Base-by-base conservation (phyloP, 1,284 basidiomycete species). In the Pascua guehoae region DNA sequence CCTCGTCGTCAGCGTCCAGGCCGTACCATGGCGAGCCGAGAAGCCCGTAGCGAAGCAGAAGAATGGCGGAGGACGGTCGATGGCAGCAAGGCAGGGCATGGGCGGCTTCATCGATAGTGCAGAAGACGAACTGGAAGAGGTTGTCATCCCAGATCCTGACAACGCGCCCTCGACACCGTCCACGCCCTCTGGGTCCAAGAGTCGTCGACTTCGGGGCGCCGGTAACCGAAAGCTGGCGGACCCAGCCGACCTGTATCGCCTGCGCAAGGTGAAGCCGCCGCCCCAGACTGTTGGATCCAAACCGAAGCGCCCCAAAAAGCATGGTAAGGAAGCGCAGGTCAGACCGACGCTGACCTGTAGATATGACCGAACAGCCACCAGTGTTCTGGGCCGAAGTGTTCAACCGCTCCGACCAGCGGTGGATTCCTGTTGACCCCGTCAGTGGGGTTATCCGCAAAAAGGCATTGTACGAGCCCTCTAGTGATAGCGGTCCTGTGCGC, bases 311-410 rank as follows among this genome's bases (percentile, higher is more conserved):
- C 72, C 69, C 55, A 62, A 57, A 41, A 70, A 70, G 54, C 61
- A 63, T 46, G 70, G 67, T 71, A 53, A 61, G 64, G 56, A 40
- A 18, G 10, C 10, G 4, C 8, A 7, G 14, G 3, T n/a, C 12
- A 4, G 16, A 18, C n/a, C 4, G 4, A 7, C 14, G 9, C 1
- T 11, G 9, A 12, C 16, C 46, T 56, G 43, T 44, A 75, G 76
- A 74, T 56, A 63, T 78, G 36, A 63, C 64, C 0, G 54, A 66
- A 3, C 71, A 76, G n/a, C 88, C 93, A 1, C 96, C 95, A 0
- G 87, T 95, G 3, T 91, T 94, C 75, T 99, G 95, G 96, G 91
- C 90, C 1, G 96, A 98, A 75, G 90, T 97, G 0, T 99, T 94
- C 76, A 94, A 90, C 36, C 86, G 90, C 16, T 86, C 93, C 1